Conservation (phyloP, 2,329 filamentous ascomycete species). For the Sporothrix sp. region DNA sequence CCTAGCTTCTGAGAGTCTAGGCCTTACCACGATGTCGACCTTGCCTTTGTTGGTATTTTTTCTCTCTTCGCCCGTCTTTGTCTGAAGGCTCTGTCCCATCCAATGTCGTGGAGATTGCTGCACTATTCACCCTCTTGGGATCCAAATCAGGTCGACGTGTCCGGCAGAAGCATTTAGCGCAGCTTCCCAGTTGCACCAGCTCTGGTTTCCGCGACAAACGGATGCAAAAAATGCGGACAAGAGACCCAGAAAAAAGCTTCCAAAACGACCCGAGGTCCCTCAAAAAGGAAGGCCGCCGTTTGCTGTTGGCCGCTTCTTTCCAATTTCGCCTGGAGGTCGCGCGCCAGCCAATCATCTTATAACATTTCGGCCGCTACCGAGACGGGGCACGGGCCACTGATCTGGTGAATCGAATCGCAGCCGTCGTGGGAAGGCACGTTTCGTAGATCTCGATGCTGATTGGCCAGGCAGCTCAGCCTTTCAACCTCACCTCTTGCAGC, state of each 20-base stretch:
- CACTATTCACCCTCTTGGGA: no score
- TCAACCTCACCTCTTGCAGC: no score
- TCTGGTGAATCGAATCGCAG: slow-evolving; percentile 16
- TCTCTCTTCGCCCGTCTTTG: no score
- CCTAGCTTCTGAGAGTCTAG: no score
- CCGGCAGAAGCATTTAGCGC: slow-evolving; percentile 1
- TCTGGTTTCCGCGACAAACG: background rate
- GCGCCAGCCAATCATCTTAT: slow-evolving; percentile 15
- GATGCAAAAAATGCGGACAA: background rate
- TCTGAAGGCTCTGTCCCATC: no score
- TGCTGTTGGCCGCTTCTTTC: background rate
- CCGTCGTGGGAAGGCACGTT: slow-evolving; percentile 15
- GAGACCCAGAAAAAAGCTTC: background rate
- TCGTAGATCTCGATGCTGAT: slow-evolving; percentile 2
- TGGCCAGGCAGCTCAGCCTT: slow-evolving; percentile 11
- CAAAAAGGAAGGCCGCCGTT: slow-evolving; percentile 11
- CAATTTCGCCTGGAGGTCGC: background rate
- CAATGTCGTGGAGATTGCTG: no score
- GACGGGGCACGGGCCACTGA: slow-evolving; percentile 12
- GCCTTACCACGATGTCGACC: no score
- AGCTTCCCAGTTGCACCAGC: background rate
- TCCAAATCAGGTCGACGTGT: no score
- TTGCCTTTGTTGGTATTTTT: background rate
- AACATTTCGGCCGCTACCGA: background rate
- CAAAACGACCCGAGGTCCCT: background rate